Evolutionary conservation across 179 eudicot species (phyloP), one percentile per base, ranked within the genome.

Genomic region (Spergularia azorica): DNA sequence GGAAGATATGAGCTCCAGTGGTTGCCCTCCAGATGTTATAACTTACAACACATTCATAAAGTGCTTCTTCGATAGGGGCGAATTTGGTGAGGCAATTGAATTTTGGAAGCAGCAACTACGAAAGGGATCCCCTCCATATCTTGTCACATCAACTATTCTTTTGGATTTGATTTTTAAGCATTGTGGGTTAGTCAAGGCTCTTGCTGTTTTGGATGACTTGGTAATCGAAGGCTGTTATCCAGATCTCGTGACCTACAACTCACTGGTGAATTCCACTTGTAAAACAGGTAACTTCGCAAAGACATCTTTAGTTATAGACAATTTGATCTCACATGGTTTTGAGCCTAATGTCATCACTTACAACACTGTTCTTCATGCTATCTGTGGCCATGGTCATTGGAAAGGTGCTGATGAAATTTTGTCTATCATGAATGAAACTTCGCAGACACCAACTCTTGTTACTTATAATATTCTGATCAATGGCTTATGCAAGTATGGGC

Each of bases 51-150:
- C 92, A 38, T 84, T 95, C 77, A 70, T 95, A 16, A 89, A 92
- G 69, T 69, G 82, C 76, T 83, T 91, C 86, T 87, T 80, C 66
- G 87, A 88, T 41, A 61, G 56, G 39, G 90, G 90, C 41, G 85
- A 65, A 77, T 70, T 77, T 81, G 87, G 87, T 74, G 83, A 87
- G 64, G 97, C 91, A 51, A 77, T 93, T 66, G 77, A 67, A 16
- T 95, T 95, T 76, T 93, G 98, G 98, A 90, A 85, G 80, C 84
- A 82, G 48, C 96, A 90, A 69, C 79, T 95, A 67, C 89, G 88
- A 80, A 95, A 89, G 79, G 98, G 98, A 3, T 89, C 90, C 71
- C 91, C 93, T 73, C 95, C 96, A 17, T 95, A 84, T 83, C 67
- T 81, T 36, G 79, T 88, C 66, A 87, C 96, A 14, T 87, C 73